phyloP scores from a whole-genome alignment of 495 filamentous ascomycete species.

The Penicillium longicatenatum region DNA sequence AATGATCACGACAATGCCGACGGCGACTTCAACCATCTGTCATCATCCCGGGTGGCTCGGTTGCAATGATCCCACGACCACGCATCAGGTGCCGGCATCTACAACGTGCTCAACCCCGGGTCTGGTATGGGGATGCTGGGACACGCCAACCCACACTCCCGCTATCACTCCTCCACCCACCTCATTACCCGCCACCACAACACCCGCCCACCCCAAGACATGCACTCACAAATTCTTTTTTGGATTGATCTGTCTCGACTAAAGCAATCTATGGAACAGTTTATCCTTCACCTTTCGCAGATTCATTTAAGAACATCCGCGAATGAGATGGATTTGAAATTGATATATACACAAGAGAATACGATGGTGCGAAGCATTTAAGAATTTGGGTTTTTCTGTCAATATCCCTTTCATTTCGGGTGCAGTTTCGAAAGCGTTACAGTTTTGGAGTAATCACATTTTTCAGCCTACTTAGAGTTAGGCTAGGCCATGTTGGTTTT shows the following conservation, averaged over 20 bases:
- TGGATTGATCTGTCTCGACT: not conserved
- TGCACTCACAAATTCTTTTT: not conserved
- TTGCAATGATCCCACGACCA: constrained; percentile 11
- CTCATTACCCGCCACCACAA: not conserved
- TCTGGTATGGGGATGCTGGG: constrained; percentile 5
- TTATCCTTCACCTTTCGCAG: not conserved
- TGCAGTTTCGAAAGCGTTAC: not conserved
- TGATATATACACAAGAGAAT: not conserved
- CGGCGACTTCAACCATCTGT: constrained; percentile 13
- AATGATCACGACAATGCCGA: constrained; percentile 1
- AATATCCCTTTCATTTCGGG: not conserved
- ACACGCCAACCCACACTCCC: not conserved
- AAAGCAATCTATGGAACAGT: not conserved
- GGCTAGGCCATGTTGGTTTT: not conserved
- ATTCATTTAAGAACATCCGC: not conserved
- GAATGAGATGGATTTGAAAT: not conserved
- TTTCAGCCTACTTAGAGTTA: not conserved
- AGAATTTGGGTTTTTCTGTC: not conserved
- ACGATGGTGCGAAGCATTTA: not conserved
- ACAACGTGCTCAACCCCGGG: not conserved
- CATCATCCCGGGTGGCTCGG: constrained; percentile 19
- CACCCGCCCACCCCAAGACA: not conserved
- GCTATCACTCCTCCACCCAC: not conserved
- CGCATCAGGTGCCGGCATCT: not conserved
- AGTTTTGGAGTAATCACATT: not conserved